Percentiles rank a stretch among this genome's conserved stretches.
Conservation (phyloP, 257 asterid genomes). For the Solanum habrochaites region DNA sequence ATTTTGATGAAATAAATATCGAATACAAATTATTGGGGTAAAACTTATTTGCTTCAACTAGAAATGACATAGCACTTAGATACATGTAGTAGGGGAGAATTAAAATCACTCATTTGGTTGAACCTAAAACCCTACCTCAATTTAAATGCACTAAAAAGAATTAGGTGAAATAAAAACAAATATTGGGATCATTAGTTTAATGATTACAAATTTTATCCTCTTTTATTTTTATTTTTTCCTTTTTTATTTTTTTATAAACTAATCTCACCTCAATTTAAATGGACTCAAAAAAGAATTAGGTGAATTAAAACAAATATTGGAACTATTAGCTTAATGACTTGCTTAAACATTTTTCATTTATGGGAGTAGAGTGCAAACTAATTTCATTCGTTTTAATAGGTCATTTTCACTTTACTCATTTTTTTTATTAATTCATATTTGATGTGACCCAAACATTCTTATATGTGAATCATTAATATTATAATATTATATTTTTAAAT, state of each 20-base stretch:
- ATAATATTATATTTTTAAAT: too few relatives aligned
- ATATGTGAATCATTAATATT: background rate
- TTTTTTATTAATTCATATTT: background rate
- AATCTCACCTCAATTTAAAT: background rate
- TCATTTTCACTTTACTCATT: too few relatives aligned
- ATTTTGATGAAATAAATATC: background rate
- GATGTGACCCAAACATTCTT: accelerated
- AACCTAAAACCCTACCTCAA: background rate
- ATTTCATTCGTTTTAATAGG: background rate
- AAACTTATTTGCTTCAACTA: background rate
- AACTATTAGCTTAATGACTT: background rate
- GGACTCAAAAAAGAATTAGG: background rate
- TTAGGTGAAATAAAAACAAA: background rate
- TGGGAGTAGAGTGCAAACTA: background rate
- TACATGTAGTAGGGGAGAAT: background rate
- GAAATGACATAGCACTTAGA: background rate
- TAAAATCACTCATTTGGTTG: background rate
- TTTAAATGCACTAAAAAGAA: background rate
- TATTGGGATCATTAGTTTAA: background rate
- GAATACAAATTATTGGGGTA: background rate
- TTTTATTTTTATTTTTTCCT: background rate
- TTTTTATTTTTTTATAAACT: background rate
- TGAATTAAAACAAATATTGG: background rate
- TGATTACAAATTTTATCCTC: background rate
- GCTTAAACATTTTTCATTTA: background rate